Evolutionary conservation across 2,329 filamentous ascomycete species (phyloP), one percentile per base, ranked within the genome.

Genomic region (Akanthomyces dipterigenus): DNA sequence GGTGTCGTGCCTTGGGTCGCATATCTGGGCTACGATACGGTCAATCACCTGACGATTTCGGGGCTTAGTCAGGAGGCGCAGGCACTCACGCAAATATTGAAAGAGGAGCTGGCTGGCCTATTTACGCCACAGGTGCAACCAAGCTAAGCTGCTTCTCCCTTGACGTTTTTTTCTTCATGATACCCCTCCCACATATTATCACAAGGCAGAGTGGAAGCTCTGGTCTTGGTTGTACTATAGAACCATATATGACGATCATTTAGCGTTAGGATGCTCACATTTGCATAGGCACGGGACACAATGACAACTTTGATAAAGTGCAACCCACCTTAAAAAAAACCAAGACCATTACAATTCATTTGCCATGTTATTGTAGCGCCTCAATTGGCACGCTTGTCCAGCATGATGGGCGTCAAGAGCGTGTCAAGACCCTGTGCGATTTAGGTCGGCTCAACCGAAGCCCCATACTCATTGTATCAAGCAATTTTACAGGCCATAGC

Each of bases 21-120:
- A 2, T 74, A 73, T 22, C 69, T 82, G 31, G 77, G 76, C 8
- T 70, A 78, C n/a, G 79, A 82, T 60, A 80, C 79, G 0, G 74
- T 80, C 57, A 76, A 75, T 51, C 73, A 78, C 57, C 68, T 82
- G n/a, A 71, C 73, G 14, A 70, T 74, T 34, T 69, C 71, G 1
- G 78, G 79, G 11, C 69, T 73, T 64, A 70, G 69, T 7, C 69
- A 72, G 5, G 75, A 80, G 64, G 80, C 80, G 0, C 71, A 76
- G 45, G 67, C 70, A 11, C 68, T 82, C 1, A 71, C 75, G 4
- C 67, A 73, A 38, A 62, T 78, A 4, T 62, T 79, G n/a, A 70
- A 73, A 20, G 65, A 69, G 11, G 76, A 75, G 53, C 66, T 76
- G n/a, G 63, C 73, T 2, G 64, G 66, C 11, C 64, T 73, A 3